These are phyloP conservation scores for Fusarium luffae DNA, from an alignment of 2,329 filamentous ascomycete species.

Conservation along the genomic window DNA sequence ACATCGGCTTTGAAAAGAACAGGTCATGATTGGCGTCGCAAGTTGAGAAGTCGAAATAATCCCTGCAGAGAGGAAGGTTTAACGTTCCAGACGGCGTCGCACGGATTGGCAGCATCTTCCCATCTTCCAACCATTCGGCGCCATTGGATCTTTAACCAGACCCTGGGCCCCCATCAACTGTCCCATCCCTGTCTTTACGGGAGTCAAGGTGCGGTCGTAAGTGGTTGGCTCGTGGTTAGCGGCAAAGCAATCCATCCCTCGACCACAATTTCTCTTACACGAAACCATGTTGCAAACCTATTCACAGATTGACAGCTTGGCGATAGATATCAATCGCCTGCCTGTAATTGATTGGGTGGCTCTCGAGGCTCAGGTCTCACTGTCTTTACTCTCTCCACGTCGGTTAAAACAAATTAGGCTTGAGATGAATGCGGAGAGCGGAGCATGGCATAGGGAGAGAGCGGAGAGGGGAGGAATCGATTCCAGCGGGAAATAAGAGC, in stretches of 20 bases:
- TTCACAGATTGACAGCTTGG: conserved; percentile 40
- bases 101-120: conserved; percentile 40
- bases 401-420: conserved; percentile 39
- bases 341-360: conserved; percentile 40
- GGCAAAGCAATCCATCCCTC: conserved; percentile 36
- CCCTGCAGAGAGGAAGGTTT: conserved; percentile 41
- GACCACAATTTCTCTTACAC: conserved; percentile 52
- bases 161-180: conserved; percentile 12
- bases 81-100: conserved; percentile 45
- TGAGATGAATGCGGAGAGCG: conserved; percentile 38
- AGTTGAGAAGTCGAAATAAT: conserved; percentile 35
- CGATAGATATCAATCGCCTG: conserved; percentile 40
- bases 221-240: conserved; percentile 40
- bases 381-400: conserved; percentile 20
- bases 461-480: conserved; percentile 27
- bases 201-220: conserved; percentile 38
- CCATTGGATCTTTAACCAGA: conserved; percentile 18
- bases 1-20: conserved; percentile 51
- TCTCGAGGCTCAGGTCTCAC: neutral
- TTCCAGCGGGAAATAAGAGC: conserved; percentile 24
- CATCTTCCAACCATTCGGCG: conserved; percentile 42
- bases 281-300: conserved; percentile 51
- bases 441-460: conserved; percentile 10
- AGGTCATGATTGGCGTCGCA: conserved; percentile 48
- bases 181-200: conserved; percentile 2